Evolutionary conservation across 1,284 basidiomycete genomes (phyloP), one percentile per base, ranked within the genome.

Genomic region (Sphaerobolus stellatus): DNA sequence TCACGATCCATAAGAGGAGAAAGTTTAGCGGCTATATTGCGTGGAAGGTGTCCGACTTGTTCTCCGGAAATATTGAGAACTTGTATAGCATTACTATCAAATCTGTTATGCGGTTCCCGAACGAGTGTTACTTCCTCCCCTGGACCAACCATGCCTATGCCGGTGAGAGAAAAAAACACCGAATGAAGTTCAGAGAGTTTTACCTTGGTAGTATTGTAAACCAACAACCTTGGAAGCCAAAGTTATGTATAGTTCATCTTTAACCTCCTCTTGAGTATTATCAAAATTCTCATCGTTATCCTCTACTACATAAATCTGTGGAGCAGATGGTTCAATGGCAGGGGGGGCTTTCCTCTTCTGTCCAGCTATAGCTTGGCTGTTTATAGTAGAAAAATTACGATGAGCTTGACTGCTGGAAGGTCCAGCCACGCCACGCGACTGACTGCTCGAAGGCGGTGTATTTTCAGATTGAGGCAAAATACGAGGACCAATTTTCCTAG

Each of bases 21-120:
- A 13, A 93, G 72, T 58, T 79, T 80, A 0, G 68, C 58, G 0
- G 83, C 88, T 8, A 86, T 77, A n/a, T 70, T 68, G 38, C 80
- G 77, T 1, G 89, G 86, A 33, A 94, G 68, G 67, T 93, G 91
- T 3, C 92, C 91, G 4, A 94, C 89, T 76, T 92, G 90, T 14
- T 70, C 71, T 1, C 78, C 73, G 1, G 77, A 73, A 29, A 92
- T 91, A 62, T 94, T 94, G 64, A 82, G 76, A 9, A 93, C 90
- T 72, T 88, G 81, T 27, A 92, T 87, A 1, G 86, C 86, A 67
- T 90, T 90, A 24, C 73, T 69, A 61, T 93, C 91, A 61, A 84
- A 88, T 56, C 54, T 60, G 65, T 93, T 93, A 0, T 68, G 56
- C 0, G 90, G 88, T 64, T 94, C 80, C 56, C 91, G 72, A 3